Evolutionary conservation across 805 yeast genomes (phyloP).

Genomic region (Yamadazyma philogaea): DNA sequence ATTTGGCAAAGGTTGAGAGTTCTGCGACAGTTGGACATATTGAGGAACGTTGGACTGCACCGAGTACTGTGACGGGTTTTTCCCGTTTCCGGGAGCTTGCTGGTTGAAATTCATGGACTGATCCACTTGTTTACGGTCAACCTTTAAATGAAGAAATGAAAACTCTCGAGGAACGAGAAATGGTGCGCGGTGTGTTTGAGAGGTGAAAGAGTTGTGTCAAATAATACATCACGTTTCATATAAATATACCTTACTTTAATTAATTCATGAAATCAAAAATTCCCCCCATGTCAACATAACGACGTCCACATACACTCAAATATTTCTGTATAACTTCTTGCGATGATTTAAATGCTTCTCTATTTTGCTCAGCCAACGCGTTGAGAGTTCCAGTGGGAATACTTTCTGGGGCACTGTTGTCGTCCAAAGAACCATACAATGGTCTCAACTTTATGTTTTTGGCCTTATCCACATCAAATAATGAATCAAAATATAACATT

Average conservation of each 20-base stretch:
- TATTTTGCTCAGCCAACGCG: slow-evolving; percentile 78
- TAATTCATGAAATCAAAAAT: slow-evolving; percentile 62
- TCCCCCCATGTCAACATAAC: slow-evolving; percentile 80
- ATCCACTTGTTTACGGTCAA: neutral
- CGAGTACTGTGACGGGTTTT: neutral
- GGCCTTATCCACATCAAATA: slow-evolving; percentile 81
- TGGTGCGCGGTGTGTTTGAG: neutral
- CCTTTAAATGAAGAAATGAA: neutral
- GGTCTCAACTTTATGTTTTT: slow-evolving; percentile 57
- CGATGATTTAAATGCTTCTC: slow-evolving; percentile 53
- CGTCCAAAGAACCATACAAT: slow-evolving; percentile 33
- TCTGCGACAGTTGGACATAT: slow-evolving; percentile 7
- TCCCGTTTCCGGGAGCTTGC: slow-evolving; percentile 1
- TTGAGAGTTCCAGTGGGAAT: slow-evolving; percentile 54
- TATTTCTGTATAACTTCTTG: slow-evolving; percentile 67
- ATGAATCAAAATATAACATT: slow-evolving; percentile 67
- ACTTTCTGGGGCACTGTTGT: slow-evolving; percentile 17
- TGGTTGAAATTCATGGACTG: slow-evolving; percentile 15
- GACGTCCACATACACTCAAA: slow-evolving; percentile 76
- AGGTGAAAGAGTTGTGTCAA: neutral
- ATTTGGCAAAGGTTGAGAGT: neutral
- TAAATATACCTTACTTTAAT: neutral
- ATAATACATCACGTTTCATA: neutral
- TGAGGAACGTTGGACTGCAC: neutral
- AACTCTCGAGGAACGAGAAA: neutral